Base-by-base conservation (phyloP, 495 filamentous ascomycete species). In the Sporormia fimetaria region DNA sequence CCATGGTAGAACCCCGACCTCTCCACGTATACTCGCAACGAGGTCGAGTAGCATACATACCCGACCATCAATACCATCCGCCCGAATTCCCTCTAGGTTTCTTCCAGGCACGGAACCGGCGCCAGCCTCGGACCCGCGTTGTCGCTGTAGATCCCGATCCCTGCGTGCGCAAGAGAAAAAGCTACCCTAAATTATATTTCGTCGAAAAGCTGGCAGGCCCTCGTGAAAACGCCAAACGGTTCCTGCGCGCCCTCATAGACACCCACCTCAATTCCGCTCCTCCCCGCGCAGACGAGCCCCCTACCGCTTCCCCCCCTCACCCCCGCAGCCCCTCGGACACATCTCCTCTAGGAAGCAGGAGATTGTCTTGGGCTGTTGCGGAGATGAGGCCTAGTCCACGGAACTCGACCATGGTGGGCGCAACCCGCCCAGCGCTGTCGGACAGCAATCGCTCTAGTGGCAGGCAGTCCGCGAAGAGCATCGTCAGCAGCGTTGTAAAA, bases 181-280 rank as follows among this genome's bases (percentile, higher is more conserved):
- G 39, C 34, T n/a, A n/a, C n/a, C n/a, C n/a, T n/a, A 42, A 30
- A 24, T 33, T 36, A 12, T 52, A 44, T 34, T 30, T 51, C 2
- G 14, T 49, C 15, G 44, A 47, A 51, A 66, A 64, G 41, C 63
- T 67, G 63, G 63, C 63, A 56, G 54, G 50, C 37, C 52, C 58
- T 16, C 46, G 60, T 31, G 63, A 65, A 18, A 63, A 60, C 61
- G 63, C 63, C 3, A 62, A 60, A 55, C 57, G 63, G 31, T 64
- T 65, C 47, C 49, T 67, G 35, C 56, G 60, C 28, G 57, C 61
- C 15, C 54, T 67, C 34, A 62, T 63, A 11, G 47, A 51, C 28
- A 41, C 55, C 11, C 44, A 49, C 18, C 34, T 44, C 17, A 14
- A 34, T 1, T 4, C 30, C 2, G 14, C 33, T n/a, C 17, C 35